Conservation (phyloP, 1,139 yeast genomes). For the Hyphopichia khmerensis region DNA sequence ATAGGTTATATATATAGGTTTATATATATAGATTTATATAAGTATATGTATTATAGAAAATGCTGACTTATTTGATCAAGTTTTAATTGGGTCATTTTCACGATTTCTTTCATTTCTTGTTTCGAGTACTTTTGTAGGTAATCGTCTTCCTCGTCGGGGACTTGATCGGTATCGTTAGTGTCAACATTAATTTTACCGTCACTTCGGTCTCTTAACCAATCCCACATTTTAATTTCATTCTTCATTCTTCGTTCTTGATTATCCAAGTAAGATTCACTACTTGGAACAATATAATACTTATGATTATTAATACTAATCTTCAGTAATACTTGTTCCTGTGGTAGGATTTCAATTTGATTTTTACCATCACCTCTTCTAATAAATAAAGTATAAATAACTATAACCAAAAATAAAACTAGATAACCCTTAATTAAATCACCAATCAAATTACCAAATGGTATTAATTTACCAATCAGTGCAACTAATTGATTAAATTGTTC, state of each 20-base stretch:
- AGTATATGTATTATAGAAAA: background rate
- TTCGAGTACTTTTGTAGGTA: conserved; percentile 20
- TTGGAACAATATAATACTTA: conserved; percentile 47
- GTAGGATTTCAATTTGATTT: conserved; percentile 8
- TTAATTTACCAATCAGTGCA: conserved; percentile 26
- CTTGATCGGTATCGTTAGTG: conserved; percentile 6
- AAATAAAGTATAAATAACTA: background rate
- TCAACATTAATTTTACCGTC: conserved; percentile 18
- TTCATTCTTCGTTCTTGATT: conserved; percentile 32
- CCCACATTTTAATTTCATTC: conserved; percentile 73
- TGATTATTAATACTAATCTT: conserved; percentile 38
- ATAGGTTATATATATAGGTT: too few species aligned
- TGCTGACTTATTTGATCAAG: conserved; percentile 29
- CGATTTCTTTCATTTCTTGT: conserved; percentile 56
- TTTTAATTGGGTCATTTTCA: conserved; percentile 53
- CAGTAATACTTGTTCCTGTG: conserved; percentile 12
- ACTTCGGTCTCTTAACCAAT: conserved; percentile 70
- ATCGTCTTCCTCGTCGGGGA: conserved; percentile 7
- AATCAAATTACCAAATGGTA: conserved; percentile 24
- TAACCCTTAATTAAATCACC: conserved; percentile 25
- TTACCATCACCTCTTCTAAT: background rate
- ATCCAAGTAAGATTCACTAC: conserved; percentile 39
- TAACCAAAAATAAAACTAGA: conserved; percentile 12
- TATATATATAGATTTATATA: background rate
- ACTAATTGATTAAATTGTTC: conserved; percentile 25